Base-by-base conservation (phyloP, 768 basidiomycete genomes). In the Suillus subaureus region DNA sequence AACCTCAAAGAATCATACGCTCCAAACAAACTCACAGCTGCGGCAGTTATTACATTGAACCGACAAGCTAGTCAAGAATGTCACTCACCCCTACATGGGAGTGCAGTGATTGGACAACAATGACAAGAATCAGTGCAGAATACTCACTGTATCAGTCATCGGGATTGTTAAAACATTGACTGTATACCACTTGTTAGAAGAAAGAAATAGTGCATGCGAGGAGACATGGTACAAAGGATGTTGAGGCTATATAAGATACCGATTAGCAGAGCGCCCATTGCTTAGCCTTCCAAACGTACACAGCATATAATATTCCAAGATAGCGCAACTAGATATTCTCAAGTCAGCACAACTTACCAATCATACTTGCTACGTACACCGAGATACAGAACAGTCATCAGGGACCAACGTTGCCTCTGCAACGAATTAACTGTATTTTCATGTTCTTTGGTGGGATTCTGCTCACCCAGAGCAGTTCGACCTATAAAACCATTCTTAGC, bases 271-370 rank as follows among this genome's bases (percentile, higher is more conserved):
- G 31, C 52, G 2, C 2, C 28, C 16, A 31, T 54, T 18, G 26
- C 52, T 31, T 52, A 31, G 51, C 26, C 51, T 18, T 52, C 28
- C 16, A 52, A 52, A 52, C 51, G 16, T 52, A 52, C 51, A 52
- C 28, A 31, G 51, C 51, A 31, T 52, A 52, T 52, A 52, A 52
- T 31, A 52, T 52, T 52, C 51, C 51, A 52, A 52, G 51, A 28
- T 52, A 52, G 16, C 51, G 51, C 51, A 52, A 31, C 51, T 52
- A 11, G 51, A 52, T 31, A 18, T 18, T 18, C 9, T 18, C 9
- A 52, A 52, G 16, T 52, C 28, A 52, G 51, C 28, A 31, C 9
- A 52, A 51, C 6, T 28, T 15, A 26, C 7, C 13, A 4, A 52
- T 28, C 51, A 52, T 4, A 9, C 26, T 18, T 31, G 16, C 15